Conservation (phyloP, 805 yeast species). For the Groenewaldozyma salmanticensis region DNA sequence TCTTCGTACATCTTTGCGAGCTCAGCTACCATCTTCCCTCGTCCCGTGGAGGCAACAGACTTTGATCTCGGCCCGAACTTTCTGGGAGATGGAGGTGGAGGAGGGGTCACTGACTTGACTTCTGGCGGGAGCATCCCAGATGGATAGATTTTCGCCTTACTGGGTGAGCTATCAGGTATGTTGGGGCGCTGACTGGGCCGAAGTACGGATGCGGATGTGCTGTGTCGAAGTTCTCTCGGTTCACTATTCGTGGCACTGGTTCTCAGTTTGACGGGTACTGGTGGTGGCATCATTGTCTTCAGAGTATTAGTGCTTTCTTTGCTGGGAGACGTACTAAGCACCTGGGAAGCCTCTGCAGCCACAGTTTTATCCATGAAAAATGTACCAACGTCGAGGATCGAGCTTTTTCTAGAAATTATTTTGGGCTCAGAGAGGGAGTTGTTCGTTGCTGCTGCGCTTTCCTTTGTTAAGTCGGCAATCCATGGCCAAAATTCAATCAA, state of each 20-base stretch:
- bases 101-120: constrained; percentile 5
- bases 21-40: constrained; percentile 52
- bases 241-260: neutral
- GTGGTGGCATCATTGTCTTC: neutral
- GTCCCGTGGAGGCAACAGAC: constrained; percentile 29
- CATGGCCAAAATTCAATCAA: constrained; percentile 42
- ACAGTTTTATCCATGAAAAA: too few relatives aligned
- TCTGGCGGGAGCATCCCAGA: neutral
- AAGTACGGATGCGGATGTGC: constrained; percentile 2
- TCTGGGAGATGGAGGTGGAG: constrained; percentile 14
- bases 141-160: neutral
- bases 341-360: neutral
- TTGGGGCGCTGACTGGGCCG: constrained; percentile 9
- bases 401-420: neutral
- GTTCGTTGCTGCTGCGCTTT: neutral
- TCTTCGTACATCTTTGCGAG: constrained; percentile 58
- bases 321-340: neutral
- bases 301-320: neutral
- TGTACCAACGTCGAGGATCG: too few relatives aligned
- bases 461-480: constrained; percentile 13
- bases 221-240: constrained; percentile 1
- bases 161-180: constrained; percentile 1
- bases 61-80: constrained; percentile 18
- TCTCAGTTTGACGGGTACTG: neutral
- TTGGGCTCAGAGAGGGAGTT: neutral